phyloP scores from a whole-genome alignment of 768 basidiomycete species.

The Grammothele lineata region DNA sequence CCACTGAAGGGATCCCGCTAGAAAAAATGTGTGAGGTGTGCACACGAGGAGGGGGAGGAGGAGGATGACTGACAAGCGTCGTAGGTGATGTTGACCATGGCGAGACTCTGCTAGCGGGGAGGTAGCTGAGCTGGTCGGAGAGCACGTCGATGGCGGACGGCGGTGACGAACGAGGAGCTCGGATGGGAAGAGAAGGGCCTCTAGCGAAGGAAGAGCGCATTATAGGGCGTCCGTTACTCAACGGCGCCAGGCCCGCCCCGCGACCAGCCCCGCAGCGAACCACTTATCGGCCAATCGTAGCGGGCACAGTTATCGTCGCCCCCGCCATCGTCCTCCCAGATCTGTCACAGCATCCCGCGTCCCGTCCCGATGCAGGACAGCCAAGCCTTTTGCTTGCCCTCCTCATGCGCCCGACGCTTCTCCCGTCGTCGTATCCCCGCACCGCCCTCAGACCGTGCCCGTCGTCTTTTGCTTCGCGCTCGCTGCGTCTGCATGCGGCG shows the following conservation, averaged over 20 bases:
- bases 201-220: background rate
- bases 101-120: background rate
- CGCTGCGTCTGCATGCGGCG: too few species aligned
- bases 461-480: too few species aligned
- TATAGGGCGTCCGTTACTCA: background rate
- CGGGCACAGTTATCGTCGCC: background rate
- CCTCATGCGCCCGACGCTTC: too few species aligned
- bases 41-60: background rate
- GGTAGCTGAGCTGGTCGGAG: slow-evolving; percentile 1
- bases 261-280: too few species aligned
- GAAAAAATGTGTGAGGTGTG: background rate
- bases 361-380: too few species aligned
- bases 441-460: too few species aligned
- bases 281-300: slow-evolving; percentile 7
- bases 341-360: too few species aligned
- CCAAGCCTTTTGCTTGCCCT: too few species aligned
- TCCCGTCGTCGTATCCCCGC: too few species aligned
- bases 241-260: too few species aligned
- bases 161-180: slow-evolving; percentile 5
- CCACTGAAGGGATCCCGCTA: slow-evolving; percentile 20
- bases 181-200: slow-evolving; percentile 6
- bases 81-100: slow-evolving; percentile 43
- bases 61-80: slow-evolving; percentile 32
- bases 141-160: slow-evolving; percentile 1
- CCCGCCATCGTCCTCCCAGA: background rate